These are phyloP conservation scores for Zoysia pacifica DNA, from an alignment of 176 grass and related monocot species.

Conservation along the genomic window DNA sequence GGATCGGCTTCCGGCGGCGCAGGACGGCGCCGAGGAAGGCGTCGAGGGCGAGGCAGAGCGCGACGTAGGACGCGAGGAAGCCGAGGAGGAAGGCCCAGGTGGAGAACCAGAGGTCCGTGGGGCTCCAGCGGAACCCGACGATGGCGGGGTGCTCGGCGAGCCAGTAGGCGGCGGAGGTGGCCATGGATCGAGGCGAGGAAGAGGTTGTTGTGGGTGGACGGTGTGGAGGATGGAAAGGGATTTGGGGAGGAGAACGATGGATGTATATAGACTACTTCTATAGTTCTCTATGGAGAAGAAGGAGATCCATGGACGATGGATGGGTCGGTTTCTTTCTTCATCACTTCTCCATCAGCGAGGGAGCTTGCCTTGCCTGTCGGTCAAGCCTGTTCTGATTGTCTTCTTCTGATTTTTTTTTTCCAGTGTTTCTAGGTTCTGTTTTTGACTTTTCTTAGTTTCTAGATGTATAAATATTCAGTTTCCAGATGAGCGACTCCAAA, in stretches of 20 bases:
- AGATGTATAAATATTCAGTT: not conserved
- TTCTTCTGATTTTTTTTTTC: not conserved
- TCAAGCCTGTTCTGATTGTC: not conserved
- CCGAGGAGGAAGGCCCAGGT: slow-evolving; percentile 80
- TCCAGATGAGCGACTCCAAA: not conserved
- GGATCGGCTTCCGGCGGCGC: slow-evolving; percentile 45
- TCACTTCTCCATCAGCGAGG: too few species aligned
- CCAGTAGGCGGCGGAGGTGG: slow-evolving; percentile 49
- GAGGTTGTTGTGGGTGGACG: not conserved
- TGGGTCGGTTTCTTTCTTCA: too few species aligned
- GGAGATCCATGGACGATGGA: too few species aligned
- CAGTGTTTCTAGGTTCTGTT: not conserved
- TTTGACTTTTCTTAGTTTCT: not conserved
- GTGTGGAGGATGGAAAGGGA: slow-evolving; percentile 27
- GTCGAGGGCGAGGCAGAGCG: slow-evolving; percentile 48
- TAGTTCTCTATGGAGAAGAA: too few species aligned
- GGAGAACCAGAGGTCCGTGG: slow-evolving; percentile 57
- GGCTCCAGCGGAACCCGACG: slow-evolving; percentile 89
- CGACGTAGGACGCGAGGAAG: slow-evolving; percentile 60
- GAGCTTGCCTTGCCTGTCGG: not conserved
- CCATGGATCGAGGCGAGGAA: not conserved
- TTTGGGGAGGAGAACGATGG: not conserved
- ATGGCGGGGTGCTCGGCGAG: slow-evolving; percentile 90
- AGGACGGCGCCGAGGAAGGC: slow-evolving; percentile 12
- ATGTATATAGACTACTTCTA: slow-evolving; percentile 30